Base-by-base conservation (phyloP, 306 rosid species). In the Lupinus albus region DNA sequence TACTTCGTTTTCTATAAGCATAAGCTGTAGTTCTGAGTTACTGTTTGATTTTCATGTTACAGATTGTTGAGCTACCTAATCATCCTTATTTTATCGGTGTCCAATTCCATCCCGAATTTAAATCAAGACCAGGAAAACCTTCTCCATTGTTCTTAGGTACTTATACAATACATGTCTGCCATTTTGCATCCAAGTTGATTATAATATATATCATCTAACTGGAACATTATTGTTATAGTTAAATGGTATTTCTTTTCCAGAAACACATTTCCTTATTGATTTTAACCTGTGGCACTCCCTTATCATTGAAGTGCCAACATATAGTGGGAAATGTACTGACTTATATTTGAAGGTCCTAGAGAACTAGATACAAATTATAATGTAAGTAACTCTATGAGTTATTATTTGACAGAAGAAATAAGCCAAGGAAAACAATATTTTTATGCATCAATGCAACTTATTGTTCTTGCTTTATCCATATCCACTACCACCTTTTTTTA, bases 31-130 rank as follows among this genome's bases (percentile, higher is more conserved):
- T 32, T 64, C 44, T 78, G 54, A 71, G 13, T 20, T 45, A 9
- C 46, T 64, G n/a, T 42, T 64, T 72, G 52, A 18, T 16, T 50
- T 16, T 39, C 33, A 57, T 76, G 41, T 41, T 59, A 47, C 85
- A 92, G 96, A 86, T 92, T 80, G 81, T 89, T 38, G 98, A 92
- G 83, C 74, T 92, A 54, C 82, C 80, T 15, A 80, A 78, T 69
- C 98, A 92, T 86, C 98, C 96, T 7, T 92, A 83, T 72, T 92
- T 79, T 35, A n/a, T 89, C 11, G 98, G 98, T 28, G 95, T 78
- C 75, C 98, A 92, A 70, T 92, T 87, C 72, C 98, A 92, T 75
- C 96, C 98, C 5, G 98, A 92, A 69, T 92, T 83, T 39, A 92
- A 92, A 78, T 92, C 98, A 72, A 87, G 96, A 61, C 98, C 98